phyloP scores from a whole-genome alignment of 1,284 basidiomycete species.

The Naganishia sp. region DNA sequence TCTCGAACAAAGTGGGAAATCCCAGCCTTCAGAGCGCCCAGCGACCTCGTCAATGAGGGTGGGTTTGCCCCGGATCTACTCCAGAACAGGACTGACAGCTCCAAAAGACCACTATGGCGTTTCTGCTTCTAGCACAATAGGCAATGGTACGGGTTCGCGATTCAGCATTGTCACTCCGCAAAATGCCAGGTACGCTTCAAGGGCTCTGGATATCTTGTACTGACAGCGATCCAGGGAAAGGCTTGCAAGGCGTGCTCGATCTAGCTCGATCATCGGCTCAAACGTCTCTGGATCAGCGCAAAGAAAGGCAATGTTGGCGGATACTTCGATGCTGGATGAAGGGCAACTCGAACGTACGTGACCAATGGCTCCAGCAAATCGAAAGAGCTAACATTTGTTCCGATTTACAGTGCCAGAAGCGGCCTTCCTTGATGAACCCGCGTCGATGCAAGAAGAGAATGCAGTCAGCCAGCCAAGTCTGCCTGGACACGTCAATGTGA shows the following conservation, averaged over 20 bases:
- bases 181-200: conserved; percentile 3
- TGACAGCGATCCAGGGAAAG: neutral
- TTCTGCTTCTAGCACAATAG: conserved; percentile 22
- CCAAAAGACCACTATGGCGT: conserved; percentile 11
- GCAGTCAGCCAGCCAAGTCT: conserved; percentile 19
- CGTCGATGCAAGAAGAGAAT: neutral
- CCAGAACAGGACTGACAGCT: neutral
- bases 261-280: conserved; percentile 25
- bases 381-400: neutral
- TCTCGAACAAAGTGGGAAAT: conserved; percentile 8
- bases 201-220: neutral
- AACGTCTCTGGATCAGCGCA: conserved; percentile 25
- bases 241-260: conserved; percentile 17
- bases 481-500: conserved; percentile 22
- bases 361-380: neutral
- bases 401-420: conserved; percentile 5
- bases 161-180: conserved; percentile 29
- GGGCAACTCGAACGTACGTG: conserved; percentile 20
- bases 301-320: conserved; percentile 12
- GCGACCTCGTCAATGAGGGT: conserved; percentile 23
- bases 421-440: conserved; percentile 5
- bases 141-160: conserved; percentile 20
- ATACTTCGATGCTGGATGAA: conserved; percentile 14
- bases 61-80: neutral
- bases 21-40: neutral